Evolutionary conservation across 805 yeast genomes (phyloP), one percentile per base, ranked within the genome.

Genomic region (Yamadazyma takamatsuzukensis): DNA sequence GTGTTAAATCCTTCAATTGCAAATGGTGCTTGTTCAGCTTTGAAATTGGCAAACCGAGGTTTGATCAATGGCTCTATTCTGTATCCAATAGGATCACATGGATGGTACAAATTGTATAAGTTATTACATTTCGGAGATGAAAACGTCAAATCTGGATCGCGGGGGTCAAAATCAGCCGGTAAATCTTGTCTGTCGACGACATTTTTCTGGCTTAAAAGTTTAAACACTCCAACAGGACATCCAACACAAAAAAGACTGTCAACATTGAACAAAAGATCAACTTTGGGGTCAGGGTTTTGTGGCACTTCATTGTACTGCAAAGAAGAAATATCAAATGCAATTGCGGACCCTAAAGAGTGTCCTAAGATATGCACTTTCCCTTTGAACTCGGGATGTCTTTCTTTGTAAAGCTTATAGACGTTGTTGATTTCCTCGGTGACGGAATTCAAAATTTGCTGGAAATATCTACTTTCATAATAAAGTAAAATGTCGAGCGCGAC

Each of bases 81-180:
- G 48, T 89, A 87, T 0, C 90, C 89, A 25, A 93, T 80, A 0
- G 97, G 96, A 51, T 90, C 98, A 43, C 94, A 81, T 0, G 90
- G 85, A 46, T 90, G 95, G 61, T 83, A 87, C 5, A 93, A 60
- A 51, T 90, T 90, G 61, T 83, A 93, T 26, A 83, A 55, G 47
- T 83, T 83, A 2, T 66, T 59, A 41, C 83, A 80, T 19, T 69
- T 70, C 3, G 93, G 87, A 3, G 72, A 56, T 6, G 63, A 55
- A 25, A 39, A 43, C 2, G 17, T 29, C 30, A 60, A 22, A 5
- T 33, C 14, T 18, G 19, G 27, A n/a, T 37, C 42, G 18, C 38
- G 30, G 0, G 60, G 57, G 32, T 54, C 44, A 34, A 48, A 54
- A 9, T 40, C 55, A 5, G 21, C 30, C 8, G 49, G 44, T 2